These are phyloP conservation scores for Skeletonema tropicum DNA, from an alignment of 108 stramenopile species.

Conservation along the genomic window DNA sequence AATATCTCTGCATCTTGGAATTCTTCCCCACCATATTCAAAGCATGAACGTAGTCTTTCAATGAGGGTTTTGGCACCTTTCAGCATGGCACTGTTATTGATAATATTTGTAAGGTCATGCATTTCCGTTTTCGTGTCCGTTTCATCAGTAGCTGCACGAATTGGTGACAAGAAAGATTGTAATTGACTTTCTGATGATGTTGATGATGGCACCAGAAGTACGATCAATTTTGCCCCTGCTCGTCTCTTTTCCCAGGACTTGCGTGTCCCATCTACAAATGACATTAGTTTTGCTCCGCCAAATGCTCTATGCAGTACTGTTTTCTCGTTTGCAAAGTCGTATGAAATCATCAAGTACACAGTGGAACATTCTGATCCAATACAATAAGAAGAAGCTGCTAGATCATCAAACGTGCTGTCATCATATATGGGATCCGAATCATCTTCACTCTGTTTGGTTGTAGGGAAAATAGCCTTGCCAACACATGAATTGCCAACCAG, in stretches of 20 bases:
- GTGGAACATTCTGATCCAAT: conserved; percentile 28
- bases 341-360: conserved; percentile 25
- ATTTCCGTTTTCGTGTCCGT: background rate
- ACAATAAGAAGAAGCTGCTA: conserved; percentile 25
- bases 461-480: conserved; percentile 2
- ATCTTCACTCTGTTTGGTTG: background rate
- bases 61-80: background rate
- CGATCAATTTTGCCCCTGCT: conserved; percentile 12
- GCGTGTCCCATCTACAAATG: conserved; percentile 27
- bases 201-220: conserved; percentile 27
- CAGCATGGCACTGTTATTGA: background rate
- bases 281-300: conserved; percentile 30
- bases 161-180: background rate
- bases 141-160: background rate
- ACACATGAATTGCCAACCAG: background rate
- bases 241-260: conserved; percentile 14
- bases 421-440: background rate
- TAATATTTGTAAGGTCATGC: background rate
- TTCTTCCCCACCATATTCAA: conserved; percentile 20
- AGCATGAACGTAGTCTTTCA: conserved; percentile 13
- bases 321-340: conserved; percentile 35
- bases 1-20: conserved; percentile 5
- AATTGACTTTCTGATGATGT: background rate
- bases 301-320: conserved; percentile 43
- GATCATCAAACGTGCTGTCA: conserved; percentile 10